These are phyloP conservation scores for Colletotrichum higginsianum DNA, from an alignment of 2,329 filamentous ascomycete species.

Conservation along the genomic window DNA sequence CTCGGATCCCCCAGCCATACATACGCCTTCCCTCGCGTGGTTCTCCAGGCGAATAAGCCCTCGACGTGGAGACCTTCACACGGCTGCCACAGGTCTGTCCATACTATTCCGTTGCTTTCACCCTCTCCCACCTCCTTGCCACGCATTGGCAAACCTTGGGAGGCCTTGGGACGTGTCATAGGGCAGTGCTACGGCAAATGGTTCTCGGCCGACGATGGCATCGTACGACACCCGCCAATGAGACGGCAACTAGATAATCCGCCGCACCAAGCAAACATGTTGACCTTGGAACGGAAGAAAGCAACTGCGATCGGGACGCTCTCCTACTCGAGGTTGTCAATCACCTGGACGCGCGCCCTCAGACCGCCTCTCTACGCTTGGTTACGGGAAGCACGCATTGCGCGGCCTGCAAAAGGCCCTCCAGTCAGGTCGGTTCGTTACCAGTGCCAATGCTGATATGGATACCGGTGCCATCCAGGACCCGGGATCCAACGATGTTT, in stretches of 20 bases:
- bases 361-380: constrained; percentile 22
- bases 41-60: constrained; percentile 13
- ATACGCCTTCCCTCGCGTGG: constrained; percentile 17
- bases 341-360: constrained; percentile 2
- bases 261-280: neutral
- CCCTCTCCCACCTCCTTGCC: constrained; percentile 1
- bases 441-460: neutral
- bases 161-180: constrained; percentile 15
- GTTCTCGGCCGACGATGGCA: neutral
- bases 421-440: neutral
- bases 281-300: neutral
- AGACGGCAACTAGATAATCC: neutral
- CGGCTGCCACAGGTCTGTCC: constrained; percentile 6
- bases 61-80: constrained; percentile 13
- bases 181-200: neutral
- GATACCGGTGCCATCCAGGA: constrained; percentile 3
- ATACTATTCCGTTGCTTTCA: neutral
- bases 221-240: constrained; percentile 18
- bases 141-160: constrained; percentile 15
- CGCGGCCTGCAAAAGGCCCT: constrained; percentile 11
- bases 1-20: constrained; percentile 27
- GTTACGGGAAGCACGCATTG: constrained; percentile 24
- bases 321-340: neutral
- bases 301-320: neutral
- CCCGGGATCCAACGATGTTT: constrained; percentile 12